Percentiles rank a stretch among this genome's conserved stretches.
Evolutionary conservation across 2,329 filamentous ascomycete species (phyloP).

Genomic region (Verticillium dahliae): DNA sequence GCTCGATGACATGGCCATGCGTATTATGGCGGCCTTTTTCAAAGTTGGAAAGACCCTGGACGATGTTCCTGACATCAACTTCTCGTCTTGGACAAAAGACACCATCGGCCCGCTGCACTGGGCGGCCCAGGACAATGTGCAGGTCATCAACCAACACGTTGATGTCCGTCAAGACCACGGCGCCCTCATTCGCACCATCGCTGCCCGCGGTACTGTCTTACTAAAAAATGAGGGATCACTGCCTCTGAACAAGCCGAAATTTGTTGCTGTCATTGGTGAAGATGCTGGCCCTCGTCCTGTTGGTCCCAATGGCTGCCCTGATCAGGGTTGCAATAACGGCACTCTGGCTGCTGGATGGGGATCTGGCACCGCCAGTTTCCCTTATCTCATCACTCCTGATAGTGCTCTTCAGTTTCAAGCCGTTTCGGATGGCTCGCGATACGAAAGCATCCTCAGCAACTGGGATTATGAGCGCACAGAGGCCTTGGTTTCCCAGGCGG

Average conservation of each 20-base stretch:
- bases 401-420: slow-evolving; percentile 61
- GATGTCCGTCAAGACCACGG: slow-evolving; percentile 77
- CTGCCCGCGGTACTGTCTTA: slow-evolving; percentile 75
- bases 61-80: slow-evolving; percentile 58
- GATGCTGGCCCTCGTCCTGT: slow-evolving; percentile 70
- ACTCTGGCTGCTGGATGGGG: slow-evolving; percentile 75
- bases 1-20: slow-evolving; percentile 84
- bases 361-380: slow-evolving; percentile 66
- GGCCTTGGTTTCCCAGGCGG: slow-evolving; percentile 52
- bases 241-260: slow-evolving; percentile 72
- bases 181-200: slow-evolving; percentile 66
- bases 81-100: slow-evolving; percentile 79
- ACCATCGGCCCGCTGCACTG: slow-evolving; percentile 66
- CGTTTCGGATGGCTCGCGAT: slow-evolving; percentile 47
- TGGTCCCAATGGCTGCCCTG: slow-evolving; percentile 73
- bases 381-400: slow-evolving; percentile 70
- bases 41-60: slow-evolving; percentile 53
- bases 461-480: slow-evolving; percentile 56
- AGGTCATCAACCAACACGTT: slow-evolving; percentile 72
- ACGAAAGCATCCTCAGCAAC: slow-evolving; percentile 64
- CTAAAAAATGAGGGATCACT: slow-evolving; percentile 78
- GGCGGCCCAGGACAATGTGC: slow-evolving; percentile 53
- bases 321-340: slow-evolving; percentile 55
- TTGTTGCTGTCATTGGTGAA: slow-evolving; percentile 71
- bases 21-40: slow-evolving; percentile 68